Conservation (phyloP, 2,329 filamentous ascomycete genomes). For the Ampelomyces quisqualis region DNA sequence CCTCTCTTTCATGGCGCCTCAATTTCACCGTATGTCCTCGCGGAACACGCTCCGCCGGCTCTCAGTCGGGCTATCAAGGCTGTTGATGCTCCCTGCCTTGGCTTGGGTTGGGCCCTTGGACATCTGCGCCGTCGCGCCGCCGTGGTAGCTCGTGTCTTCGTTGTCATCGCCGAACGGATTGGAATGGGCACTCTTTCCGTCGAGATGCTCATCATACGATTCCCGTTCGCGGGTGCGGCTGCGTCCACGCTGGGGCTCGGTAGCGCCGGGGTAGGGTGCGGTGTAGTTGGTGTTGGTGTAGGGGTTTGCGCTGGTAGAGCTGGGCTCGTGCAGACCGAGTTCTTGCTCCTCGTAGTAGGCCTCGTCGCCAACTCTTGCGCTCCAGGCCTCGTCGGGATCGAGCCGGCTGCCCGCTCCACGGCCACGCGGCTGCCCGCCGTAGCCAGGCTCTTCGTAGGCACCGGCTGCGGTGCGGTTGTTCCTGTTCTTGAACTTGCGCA, state of each 20-base stretch:
- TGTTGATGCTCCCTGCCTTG: slow-evolving; percentile 36
- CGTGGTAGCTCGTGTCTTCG: slow-evolving; percentile 46
- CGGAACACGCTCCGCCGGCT: slow-evolving; percentile 66
- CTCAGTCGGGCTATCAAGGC: slow-evolving; percentile 61
- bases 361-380: slow-evolving; percentile 74
- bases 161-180: slow-evolving; percentile 48
- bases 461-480: slow-evolving; percentile 67
- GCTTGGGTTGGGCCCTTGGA: slow-evolving; percentile 39
- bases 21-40: slow-evolving; percentile 60
- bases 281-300: slow-evolving; percentile 25
- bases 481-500: slow-evolving; percentile 64
- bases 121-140: slow-evolving; percentile 44
- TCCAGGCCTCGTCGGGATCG: slow-evolving; percentile 86
- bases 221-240: slow-evolving; percentile 56
- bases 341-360: slow-evolving; percentile 79
- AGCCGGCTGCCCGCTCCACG: slow-evolving; percentile 58
- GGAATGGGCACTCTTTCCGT: slow-evolving; percentile 31
- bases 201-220: slow-evolving; percentile 36
- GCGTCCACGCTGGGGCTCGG: slow-evolving; percentile 45
- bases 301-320: slow-evolving; percentile 42
- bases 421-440: slow-evolving; percentile 35
- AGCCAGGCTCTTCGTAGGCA: slow-evolving; percentile 68
- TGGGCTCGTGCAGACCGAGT: slow-evolving; percentile 57
- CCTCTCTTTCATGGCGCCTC: not conserved
- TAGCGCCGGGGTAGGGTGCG: slow-evolving; percentile 28